Base-by-base conservation (phyloP, 2,329 filamentous ascomycete species). In the Penicillium frequentans region DNA sequence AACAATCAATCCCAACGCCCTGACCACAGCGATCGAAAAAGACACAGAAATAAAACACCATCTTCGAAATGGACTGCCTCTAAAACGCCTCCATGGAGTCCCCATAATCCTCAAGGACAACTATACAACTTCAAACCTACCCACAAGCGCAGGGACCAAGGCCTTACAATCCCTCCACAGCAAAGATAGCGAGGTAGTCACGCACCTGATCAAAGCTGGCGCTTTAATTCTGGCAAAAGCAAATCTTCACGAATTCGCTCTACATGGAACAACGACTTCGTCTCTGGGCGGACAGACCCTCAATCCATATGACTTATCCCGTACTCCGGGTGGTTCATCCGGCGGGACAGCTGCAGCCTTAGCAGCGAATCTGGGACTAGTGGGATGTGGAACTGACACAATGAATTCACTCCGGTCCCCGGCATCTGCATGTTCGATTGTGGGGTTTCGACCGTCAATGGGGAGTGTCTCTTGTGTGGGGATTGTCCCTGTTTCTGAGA, bases 81-180 rank as follows among this genome's bases (percentile, higher is more conserved):
- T 66, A 23, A 62, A 52, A 11, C 56, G 57, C 1, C 73, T 89
- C 1, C 85, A 88, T 68, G 86, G 86, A 65, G 76, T 89, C 19
- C 86, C 86, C 0, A 70, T 87, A 13, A 66, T 89, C 5, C 71
- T 88, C 6, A 89, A 89, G 68, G 86, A 89, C 70, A 89, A 87
- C 65, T 86, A 81, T 65, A 81, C 86, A 54, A 83, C 83, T 0
- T 61, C 69, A 0, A 78, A 79, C 21, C 80, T 85, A 70, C 79
- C 79, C 44, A 88, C 86, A 1, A 88, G 84, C 0, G 85, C 81
- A 0, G 83, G 79, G 5, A 81, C 76, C 57, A 63, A 79, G 8
- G 81, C 78, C 5, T 72, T 89, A 9, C 2, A 81, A 80, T 23
- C 72, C 69, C 43, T 83, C 79, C 14, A 66, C 10, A 62, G 19